These are phyloP conservation scores for Candida easanensis DNA, from an alignment of 805 yeast genomes.

Conservation along the genomic window DNA sequence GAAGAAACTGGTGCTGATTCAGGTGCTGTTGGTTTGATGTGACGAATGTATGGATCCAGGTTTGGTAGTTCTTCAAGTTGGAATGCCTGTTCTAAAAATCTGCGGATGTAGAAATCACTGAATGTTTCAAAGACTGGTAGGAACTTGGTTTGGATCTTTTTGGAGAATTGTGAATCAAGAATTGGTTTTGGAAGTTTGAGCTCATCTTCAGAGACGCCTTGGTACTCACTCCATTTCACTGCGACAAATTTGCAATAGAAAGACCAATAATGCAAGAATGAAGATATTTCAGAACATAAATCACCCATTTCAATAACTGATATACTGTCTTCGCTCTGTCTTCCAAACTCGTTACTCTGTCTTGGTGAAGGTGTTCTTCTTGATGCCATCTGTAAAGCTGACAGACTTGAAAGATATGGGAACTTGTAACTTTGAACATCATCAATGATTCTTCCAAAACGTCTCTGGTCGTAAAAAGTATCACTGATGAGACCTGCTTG, in stretches of 20 bases:
- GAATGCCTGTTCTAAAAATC: slow-evolving; percentile 80
- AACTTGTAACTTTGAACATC: slow-evolving; percentile 56
- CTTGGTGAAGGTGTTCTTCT: slow-evolving; percentile 23
- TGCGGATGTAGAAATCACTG: slow-evolving; percentile 62
- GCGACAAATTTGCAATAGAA: slow-evolving; percentile 72
- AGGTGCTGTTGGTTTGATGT: slow-evolving; percentile 33
- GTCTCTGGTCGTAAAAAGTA: slow-evolving; percentile 74
- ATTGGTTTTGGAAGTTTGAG: slow-evolving; percentile 51
- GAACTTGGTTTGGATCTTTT: slow-evolving; percentile 50
- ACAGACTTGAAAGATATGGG: slow-evolving; percentile 32
- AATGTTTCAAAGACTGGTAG: slow-evolving; percentile 64
- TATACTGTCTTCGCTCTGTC: slow-evolving; percentile 35
- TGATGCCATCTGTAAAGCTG: not conserved
- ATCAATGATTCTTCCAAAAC: slow-evolving; percentile 51
- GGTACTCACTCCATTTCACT: slow-evolving; percentile 58
- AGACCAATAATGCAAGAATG: slow-evolving; percentile 84
- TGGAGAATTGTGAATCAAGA: slow-evolving; percentile 49
- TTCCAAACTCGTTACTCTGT: slow-evolving; percentile 29
- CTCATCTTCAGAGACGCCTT: slow-evolving; percentile 23
- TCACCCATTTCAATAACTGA: slow-evolving; percentile 68
- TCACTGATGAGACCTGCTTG: slow-evolving; percentile 88
- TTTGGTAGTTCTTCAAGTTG: slow-evolving; percentile 77
- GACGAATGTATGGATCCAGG: slow-evolving; percentile 33
- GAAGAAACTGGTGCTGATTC: slow-evolving; percentile 74
- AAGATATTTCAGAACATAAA: slow-evolving; percentile 64